Evolutionary conservation across 106 monocot species (phyloP).

Genomic region (Apostasia ramifera): DNA sequence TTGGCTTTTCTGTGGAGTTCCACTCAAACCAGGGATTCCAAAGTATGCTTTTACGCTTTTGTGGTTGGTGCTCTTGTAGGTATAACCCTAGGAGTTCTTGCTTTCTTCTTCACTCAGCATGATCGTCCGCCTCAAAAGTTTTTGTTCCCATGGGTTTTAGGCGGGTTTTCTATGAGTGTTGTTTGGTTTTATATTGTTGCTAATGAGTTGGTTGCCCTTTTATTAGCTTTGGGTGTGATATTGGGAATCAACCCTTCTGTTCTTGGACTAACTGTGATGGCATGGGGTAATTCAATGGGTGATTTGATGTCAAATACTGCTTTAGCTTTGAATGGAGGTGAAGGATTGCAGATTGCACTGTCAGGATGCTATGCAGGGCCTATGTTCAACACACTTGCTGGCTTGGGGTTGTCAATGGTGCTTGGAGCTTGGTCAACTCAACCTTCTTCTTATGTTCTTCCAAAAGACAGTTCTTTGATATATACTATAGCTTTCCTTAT

Average conservation of each 20-base stretch:
- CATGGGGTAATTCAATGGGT: slow-evolving; percentile 99
- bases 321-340: slow-evolving; percentile 73
- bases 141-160: slow-evolving; percentile 89
- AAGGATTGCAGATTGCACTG: slow-evolving; percentile 93
- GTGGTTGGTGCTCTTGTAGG: slow-evolving; percentile 43
- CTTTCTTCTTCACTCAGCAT: slow-evolving; percentile 43
- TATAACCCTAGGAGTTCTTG: slow-evolving; percentile 31
- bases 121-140: slow-evolving; percentile 65
- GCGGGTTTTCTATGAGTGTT: slow-evolving; percentile 93
- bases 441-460: slow-evolving; percentile 51
- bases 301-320: slow-evolving; percentile 91
- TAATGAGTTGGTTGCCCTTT: slow-evolving; percentile 77
- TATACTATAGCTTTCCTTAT: slow-evolving; percentile 76
- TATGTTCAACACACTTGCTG: slow-evolving; percentile 95
- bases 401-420: slow-evolving; percentile 75
- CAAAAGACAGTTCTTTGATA: slow-evolving; percentile 51
- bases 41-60: slow-evolving; percentile 16
- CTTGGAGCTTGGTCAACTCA: slow-evolving; percentile 52
- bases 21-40: slow-evolving; percentile 4
- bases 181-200: slow-evolving; percentile 90
- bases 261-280: slow-evolving; percentile 85
- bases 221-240: slow-evolving; percentile 74
- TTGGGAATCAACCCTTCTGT: slow-evolving; percentile 82
- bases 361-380: slow-evolving; percentile 98
- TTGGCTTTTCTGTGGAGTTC: slow-evolving; percentile 62